Base-by-base conservation (phyloP, 257 asterid genomes). In the Plantago ovata region DNA sequence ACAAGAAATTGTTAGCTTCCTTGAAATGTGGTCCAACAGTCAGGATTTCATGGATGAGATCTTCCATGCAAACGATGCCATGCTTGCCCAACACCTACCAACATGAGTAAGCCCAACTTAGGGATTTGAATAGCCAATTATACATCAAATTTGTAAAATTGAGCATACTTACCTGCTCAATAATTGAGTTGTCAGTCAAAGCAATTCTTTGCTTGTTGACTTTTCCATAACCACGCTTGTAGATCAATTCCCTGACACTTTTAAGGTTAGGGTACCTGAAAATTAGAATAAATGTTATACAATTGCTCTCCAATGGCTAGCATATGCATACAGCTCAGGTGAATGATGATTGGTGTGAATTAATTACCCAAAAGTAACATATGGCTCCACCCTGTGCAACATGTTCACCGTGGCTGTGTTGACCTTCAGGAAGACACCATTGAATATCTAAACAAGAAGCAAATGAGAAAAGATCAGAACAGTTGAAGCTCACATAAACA, bases 171-270 rank as follows among this genome's bases (percentile, higher is more conserved):
- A 84, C 94, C 92, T 83, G 84, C 56, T 83, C 92, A 10, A 85
- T 50, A 7, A 85, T 65, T 0, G 95, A 69, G 42, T 85, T 85
- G 48, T 85, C 95, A 0, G 95, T 85, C 77, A 85, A 60, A 12
- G 92, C 83, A 56, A 81, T 83, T 51, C 89, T 79, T 65, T 78
- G 85, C 81, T 81, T 86, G 83, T 86, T 70, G 3, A 81, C 77
- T 60, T 86, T 86, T 13, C 95, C 95, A 13, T 56, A 86, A 3
- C 95, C 95, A 15, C 95, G 63, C 77, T 86, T 86, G 76, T 83
- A 85, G 10, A 85, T 82, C 75, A 85, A 19, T 49, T 85, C 95
- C 44, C 33, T 77, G 32, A 85, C 80, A 36, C 89, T 86, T 60
- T 86, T 86, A 45, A 83, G 72, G 72, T 86, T 86, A 39, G 93